Evolutionary conservation across 208 protist species (phyloP).

Genomic region (Naegleria gruberi): DNA sequence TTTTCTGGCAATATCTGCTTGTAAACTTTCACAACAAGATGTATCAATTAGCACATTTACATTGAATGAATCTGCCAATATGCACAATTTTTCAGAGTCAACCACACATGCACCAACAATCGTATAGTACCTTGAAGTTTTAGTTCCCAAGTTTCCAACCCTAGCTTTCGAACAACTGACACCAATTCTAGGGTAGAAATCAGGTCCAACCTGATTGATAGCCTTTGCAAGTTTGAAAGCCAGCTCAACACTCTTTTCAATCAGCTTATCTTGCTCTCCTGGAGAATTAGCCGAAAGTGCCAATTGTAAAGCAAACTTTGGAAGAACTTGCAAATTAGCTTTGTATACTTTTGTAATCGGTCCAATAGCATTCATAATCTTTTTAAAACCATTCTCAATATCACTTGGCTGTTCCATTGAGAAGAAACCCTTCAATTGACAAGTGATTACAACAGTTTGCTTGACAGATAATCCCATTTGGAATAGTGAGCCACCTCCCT

Average conservation of each 20-base stretch:
- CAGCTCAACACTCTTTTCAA: background rate
- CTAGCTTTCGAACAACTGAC: background rate
- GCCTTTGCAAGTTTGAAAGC: background rate
- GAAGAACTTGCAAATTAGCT: background rate
- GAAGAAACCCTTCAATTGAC: background rate
- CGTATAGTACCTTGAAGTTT: background rate
- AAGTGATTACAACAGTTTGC: background rate
- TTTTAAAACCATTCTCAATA: background rate
- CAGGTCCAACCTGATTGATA: background rate
- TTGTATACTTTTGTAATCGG: background rate
- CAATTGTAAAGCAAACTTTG: background rate
- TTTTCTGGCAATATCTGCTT: background rate
- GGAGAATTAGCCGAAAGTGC: background rate
- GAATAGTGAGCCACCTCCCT: too few species aligned
- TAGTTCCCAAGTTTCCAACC: background rate
- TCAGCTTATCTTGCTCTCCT: background rate
- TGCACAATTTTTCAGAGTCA: background rate
- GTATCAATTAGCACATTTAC: background rate
- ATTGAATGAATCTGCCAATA: background rate
- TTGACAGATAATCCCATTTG: background rate
- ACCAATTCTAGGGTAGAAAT: background rate
- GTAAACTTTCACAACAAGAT: background rate
- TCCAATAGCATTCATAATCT: background rate
- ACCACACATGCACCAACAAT: background rate
- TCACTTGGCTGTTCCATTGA: background rate